Evolutionary conservation across 148 eudicot species (phyloP).

Genomic region (Chenopodium album): DNA sequence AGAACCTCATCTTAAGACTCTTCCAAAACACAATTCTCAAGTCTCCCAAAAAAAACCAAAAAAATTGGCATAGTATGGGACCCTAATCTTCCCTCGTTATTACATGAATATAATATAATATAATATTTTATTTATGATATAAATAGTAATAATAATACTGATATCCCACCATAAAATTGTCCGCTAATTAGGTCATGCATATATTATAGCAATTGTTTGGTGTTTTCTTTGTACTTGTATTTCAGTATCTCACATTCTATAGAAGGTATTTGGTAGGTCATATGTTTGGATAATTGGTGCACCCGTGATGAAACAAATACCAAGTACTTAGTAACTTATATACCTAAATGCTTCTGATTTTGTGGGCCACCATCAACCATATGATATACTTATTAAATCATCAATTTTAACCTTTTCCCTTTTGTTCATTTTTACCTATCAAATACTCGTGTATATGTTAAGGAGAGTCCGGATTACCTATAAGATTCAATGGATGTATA

Average conservation of each 20-base stretch:
- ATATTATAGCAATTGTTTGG: conserved; percentile 13
- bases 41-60: neutral
- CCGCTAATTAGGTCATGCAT: conserved; percentile 32
- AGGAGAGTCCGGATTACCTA: neutral
- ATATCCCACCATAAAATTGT: conserved; percentile 12
- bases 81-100: neutral
- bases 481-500: neutral
- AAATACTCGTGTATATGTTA: too few species aligned
- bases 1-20: neutral
- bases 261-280: conserved; percentile 30
- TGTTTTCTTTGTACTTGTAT: conserved; percentile 15
- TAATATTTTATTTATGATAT: too few species aligned
- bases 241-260: conserved; percentile 27
- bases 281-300: conserved; percentile 25
- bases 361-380: conserved; percentile 11
- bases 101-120: too few species aligned
- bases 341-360: conserved; percentile 19
- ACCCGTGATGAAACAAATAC: conserved; percentile 23
- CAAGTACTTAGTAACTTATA: conserved; percentile 6
- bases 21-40: neutral
- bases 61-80: neutral
- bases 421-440: neutral
- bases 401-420: neutral
- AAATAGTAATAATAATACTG: neutral
- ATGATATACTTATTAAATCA: neutral